These are phyloP conservation scores for Debaryomyces robertsiae DNA, from an alignment of 1,139 yeast genomes.

Conservation along the genomic window DNA sequence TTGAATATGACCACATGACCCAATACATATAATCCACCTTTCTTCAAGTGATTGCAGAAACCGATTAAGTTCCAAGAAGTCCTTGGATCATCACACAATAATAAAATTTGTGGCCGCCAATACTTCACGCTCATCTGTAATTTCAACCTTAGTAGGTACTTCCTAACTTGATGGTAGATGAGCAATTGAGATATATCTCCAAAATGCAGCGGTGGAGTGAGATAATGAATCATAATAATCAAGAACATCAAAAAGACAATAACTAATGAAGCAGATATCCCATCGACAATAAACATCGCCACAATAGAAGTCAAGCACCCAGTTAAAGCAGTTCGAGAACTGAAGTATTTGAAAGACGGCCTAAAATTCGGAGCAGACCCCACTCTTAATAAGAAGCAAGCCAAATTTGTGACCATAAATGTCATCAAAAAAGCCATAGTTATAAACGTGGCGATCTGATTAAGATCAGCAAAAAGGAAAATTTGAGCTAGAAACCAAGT, in stretches of 20 bases:
- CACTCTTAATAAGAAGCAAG: conserved; percentile 82
- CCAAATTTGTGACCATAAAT: conserved; percentile 87
- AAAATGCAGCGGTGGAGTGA: conserved; percentile 94
- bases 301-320: conserved; percentile 71
- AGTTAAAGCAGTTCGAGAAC: conserved; percentile 73
- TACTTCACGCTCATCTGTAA: conserved; percentile 90
- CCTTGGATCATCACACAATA: conserved; percentile 87
- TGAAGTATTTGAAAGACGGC: conserved; percentile 89
- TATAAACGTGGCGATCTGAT: conserved; percentile 90
- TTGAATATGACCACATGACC: conserved; percentile 86
- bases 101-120: conserved; percentile 93
- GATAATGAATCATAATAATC: conserved; percentile 79
- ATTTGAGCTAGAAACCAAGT: conserved; percentile 85
- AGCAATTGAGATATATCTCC: conserved; percentile 96
- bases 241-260: conserved; percentile 65
- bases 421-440: conserved; percentile 98
- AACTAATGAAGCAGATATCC: conserved; percentile 78
- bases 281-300: conserved; percentile 96
- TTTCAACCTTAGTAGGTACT: conserved; percentile 75
- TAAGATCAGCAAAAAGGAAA: conserved; percentile 84
- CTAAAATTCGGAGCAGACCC: conserved; percentile 97
- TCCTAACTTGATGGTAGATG: conserved; percentile 93
- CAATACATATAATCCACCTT: conserved; percentile 87
- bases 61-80: conserved; percentile 88
- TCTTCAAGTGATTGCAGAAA: conserved; percentile 92